These are phyloP conservation scores for Eurotiales sp. DNA, from an alignment of 2,329 filamentous ascomycete species.

Conservation along the genomic window DNA sequence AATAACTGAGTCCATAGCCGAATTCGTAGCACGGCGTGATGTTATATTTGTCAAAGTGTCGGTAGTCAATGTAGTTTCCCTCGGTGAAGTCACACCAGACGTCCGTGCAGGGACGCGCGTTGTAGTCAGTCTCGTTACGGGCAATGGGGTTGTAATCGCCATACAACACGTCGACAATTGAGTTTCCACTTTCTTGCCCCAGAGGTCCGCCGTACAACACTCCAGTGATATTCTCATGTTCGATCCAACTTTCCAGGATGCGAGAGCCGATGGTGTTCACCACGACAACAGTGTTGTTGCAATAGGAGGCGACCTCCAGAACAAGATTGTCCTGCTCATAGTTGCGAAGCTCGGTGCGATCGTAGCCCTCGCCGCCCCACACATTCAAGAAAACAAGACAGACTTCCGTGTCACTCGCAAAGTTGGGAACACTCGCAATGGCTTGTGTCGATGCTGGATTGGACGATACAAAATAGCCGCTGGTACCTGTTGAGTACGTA, in stretches of 20 bases:
- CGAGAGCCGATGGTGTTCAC: constrained; percentile 63
- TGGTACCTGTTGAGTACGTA: neutral
- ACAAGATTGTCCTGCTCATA: constrained; percentile 53
- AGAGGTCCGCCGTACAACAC: constrained; percentile 63
- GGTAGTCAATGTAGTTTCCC: constrained; percentile 53
- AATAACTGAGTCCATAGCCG: constrained; percentile 33
- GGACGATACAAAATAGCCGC: too few relatives aligned
- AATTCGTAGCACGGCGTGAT: constrained; percentile 38
- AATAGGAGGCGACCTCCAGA: constrained; percentile 54
- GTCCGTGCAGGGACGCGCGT: constrained; percentile 14
- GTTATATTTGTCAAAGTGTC: constrained; percentile 45
- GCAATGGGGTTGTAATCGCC: constrained; percentile 56
- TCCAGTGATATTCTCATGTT: constrained; percentile 62
- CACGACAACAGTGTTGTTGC: constrained; percentile 61
- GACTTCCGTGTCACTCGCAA: constrained; percentile 34
- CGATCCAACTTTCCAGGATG: constrained; percentile 58
- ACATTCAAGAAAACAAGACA: constrained; percentile 49
- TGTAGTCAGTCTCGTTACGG: constrained; percentile 54
- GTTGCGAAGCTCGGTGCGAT: constrained; percentile 35
- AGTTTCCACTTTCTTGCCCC: constrained; percentile 59
- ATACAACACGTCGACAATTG: constrained; percentile 56
- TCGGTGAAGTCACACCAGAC: constrained; percentile 44
- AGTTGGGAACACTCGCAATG: constrained; percentile 39
- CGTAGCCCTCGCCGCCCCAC: constrained; percentile 34
- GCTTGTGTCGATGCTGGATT: too few relatives aligned